phyloP scores from a whole-genome alignment of 331 rosid genomes.

The Cydonia oblonga region DNA sequence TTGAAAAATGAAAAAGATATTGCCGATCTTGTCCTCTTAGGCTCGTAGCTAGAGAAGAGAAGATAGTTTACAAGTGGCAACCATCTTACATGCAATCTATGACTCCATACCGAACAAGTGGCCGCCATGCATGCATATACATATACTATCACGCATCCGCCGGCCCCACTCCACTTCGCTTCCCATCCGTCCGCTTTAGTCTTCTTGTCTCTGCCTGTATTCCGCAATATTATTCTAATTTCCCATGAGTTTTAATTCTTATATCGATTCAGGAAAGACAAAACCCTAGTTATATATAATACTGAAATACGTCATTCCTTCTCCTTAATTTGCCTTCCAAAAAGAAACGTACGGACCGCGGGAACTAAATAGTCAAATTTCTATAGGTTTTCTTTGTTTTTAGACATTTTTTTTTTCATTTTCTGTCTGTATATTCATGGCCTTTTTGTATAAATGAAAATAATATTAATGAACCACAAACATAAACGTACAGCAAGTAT shows the following conservation, averaged over 20 bases:
- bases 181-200: neutral
- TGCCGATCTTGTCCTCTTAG: neutral
- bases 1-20: too few species aligned
- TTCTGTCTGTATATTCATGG: neutral
- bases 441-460: neutral
- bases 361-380: too few species aligned
- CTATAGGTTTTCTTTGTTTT: too few species aligned
- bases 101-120: constrained; percentile 35
- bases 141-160: neutral
- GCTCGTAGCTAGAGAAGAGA: neutral
- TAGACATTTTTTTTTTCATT: too few species aligned
- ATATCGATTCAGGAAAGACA: neutral
- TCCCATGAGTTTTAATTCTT: neutral
- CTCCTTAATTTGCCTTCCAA: neutral
- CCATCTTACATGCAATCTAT: constrained; percentile 26
- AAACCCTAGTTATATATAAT: neutral
- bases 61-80: constrained; percentile 42
- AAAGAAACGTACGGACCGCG: too few species aligned
- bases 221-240: too few species aligned
- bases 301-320: neutral
- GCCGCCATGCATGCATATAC: constrained; percentile 31
- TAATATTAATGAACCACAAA: too few species aligned
- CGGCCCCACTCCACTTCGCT: constrained; percentile 15
- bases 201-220: neutral
- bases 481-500: neutral